Base-by-base conservation (phyloP, 139 green algal species). In the Gonium pectorale region DNA sequence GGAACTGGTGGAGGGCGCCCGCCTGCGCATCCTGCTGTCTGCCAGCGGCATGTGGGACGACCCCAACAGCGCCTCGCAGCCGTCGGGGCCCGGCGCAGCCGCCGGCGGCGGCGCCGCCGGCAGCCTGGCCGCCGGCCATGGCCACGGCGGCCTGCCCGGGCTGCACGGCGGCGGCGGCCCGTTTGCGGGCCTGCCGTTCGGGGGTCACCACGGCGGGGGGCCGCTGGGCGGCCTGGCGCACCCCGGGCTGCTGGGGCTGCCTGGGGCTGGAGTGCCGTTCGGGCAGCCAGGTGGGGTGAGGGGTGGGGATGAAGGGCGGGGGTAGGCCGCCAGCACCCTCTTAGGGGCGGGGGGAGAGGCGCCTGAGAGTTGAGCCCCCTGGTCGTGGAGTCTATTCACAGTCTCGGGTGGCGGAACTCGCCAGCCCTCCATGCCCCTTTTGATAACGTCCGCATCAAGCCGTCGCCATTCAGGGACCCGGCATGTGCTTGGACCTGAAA, bases 41-140 rank as follows among this genome's bases (percentile, higher is more conserved):
- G 82, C 82, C 70, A 64, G 33, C 6, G 82, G 82, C 26, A 33
- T 29, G 11, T 87, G 82, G 82, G 81, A 87, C 40, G 68, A 73
- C n/a, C 19, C 37, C 3, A 2, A 15, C 5, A 26, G 1, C 19
- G 31, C 63, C 26, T 8, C 63, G 63, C 63, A 3, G 63, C 31
- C 31, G 31, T 6, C 15, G 33, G n/a, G n/a, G n/a, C n/a, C n/a
- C n/a, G n/a, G n/a, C n/a, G n/a, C n/a, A n/a, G n/a, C n/a, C n/a
- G n/a, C n/a, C n/a, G n/a, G n/a, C n/a, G n/a, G 2, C 27, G 59
- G 4, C n/a, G 8, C 3, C 59, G 59, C 8, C 59, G n/a, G 52
- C 54, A n/a, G 73, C 73, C 37, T 38, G 73, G 37, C 6, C 27
- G 24, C 19, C 27, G 13, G 73, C 54, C 15, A 51, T 63, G 51